Evolutionary conservation across 805 yeast species (phyloP).

Genomic region (Debaryomyces castellii): DNA sequence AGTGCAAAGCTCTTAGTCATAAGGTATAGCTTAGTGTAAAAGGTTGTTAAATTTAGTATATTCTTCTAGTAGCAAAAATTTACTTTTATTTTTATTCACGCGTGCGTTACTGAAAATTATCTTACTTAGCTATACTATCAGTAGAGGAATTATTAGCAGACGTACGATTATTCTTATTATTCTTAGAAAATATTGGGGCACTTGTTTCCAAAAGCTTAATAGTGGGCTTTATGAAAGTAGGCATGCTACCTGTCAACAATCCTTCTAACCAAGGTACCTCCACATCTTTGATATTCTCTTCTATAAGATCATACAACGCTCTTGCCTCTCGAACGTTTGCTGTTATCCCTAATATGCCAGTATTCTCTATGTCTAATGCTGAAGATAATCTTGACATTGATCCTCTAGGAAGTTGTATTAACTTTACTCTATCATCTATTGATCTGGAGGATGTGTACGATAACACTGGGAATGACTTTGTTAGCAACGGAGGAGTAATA

Average conservation of each 20-base stretch:
- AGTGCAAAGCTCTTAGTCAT: constrained; percentile 9
- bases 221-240: constrained; percentile 29
- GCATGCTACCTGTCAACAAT: constrained; percentile 16
- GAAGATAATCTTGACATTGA: constrained; percentile 29
- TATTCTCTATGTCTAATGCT: constrained; percentile 24
- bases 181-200: constrained; percentile 40
- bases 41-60: too few species aligned
- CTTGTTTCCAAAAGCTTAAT: constrained; percentile 46
- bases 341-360: constrained; percentile 34
- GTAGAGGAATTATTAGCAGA: neutral
- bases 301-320: constrained; percentile 26
- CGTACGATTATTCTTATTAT: constrained; percentile 9
- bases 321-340: constrained; percentile 25
- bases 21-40: neutral
- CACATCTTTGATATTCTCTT: constrained; percentile 33
- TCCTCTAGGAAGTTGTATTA: constrained; percentile 60
- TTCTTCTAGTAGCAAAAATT: neutral
- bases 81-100: neutral
- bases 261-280: constrained; percentile 47
- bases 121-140: neutral
- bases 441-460: constrained; percentile 44
- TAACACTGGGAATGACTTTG: constrained; percentile 59
- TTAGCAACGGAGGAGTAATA: constrained; percentile 47
- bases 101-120: neutral
- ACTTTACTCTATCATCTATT: constrained; percentile 39